Percentiles rank a stretch among this genome's conserved stretches.
phyloP scores from a whole-genome alignment of 331 rosid genomes.

The Malus hybrid region DNA sequence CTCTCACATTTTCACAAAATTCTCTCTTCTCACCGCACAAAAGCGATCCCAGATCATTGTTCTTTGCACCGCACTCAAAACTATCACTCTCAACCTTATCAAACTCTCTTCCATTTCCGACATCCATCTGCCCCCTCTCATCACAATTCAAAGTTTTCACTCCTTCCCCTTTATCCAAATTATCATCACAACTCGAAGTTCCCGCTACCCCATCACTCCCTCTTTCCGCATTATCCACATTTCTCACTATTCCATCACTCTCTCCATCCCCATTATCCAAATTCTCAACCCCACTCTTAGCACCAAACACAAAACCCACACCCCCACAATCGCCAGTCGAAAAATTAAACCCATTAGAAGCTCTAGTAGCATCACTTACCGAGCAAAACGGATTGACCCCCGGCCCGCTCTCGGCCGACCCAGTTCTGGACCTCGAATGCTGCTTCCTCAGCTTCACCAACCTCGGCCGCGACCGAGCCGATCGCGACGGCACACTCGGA shows the following conservation, averaged over 20 bases:
- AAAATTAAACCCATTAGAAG: constrained; percentile 14
- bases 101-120: constrained; percentile 15
- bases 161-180: constrained; percentile 21
- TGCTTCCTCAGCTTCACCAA: too few species aligned
- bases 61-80: constrained; percentile 35
- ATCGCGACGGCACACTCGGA: constrained; percentile 6
- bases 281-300: constrained; percentile 21
- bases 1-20: constrained; percentile 5
- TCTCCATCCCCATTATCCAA: constrained; percentile 19
- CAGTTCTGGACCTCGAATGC: constrained; percentile 24
- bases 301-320: constrained; percentile 45
- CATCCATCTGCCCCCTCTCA: constrained; percentile 4
- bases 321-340: constrained; percentile 12
- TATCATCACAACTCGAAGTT: constrained; percentile 4
- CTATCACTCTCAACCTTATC: constrained; percentile 20
- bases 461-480: constrained; percentile 40
- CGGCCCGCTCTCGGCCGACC: constrained; percentile 13
- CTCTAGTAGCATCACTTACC: constrained; percentile 12
- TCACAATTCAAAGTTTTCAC: constrained; percentile 3
- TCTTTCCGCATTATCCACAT: not conserved
- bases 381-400: constrained; percentile 43
- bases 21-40: constrained; percentile 4
- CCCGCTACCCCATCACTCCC: not conserved
- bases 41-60: constrained; percentile 11
- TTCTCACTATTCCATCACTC: not conserved